Conservation (phyloP, 2,329 filamentous ascomycete genomes). For the Bimuria novae-zelandiae region DNA sequence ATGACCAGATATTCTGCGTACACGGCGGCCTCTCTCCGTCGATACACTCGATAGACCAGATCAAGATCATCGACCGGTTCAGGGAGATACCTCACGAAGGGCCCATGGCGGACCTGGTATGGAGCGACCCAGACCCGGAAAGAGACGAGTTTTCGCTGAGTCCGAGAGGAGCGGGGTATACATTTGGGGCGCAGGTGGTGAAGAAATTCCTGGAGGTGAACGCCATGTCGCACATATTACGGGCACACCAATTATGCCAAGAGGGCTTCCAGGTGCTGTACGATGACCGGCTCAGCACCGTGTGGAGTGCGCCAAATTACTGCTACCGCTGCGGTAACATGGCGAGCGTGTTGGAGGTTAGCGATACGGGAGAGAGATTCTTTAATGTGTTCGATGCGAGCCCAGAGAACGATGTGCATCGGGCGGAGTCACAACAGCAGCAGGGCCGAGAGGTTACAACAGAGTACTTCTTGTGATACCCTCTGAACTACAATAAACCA, state of each 20-base stretch:
- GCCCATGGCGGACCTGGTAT: constrained; percentile 98
- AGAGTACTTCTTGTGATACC: constrained; percentile 68
- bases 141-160: constrained; percentile 95
- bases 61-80: constrained; percentile 99
- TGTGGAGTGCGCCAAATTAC: constrained; percentile 83
- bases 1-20: constrained; percentile 98
- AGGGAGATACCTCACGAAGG: constrained; percentile 98
- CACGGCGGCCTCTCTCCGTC: constrained; percentile 76
- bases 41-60: constrained; percentile 98
- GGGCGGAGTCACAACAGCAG: constrained; percentile 76
- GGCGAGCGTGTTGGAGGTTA: constrained; percentile 95
- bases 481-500: constrained; percentile 9
- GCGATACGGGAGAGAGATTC: constrained; percentile 86
- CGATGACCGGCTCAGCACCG: constrained; percentile 90
- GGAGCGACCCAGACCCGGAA: constrained; percentile 97
- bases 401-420: constrained; percentile 90
- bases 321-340: constrained; percentile 96
- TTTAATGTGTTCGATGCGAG: constrained; percentile 99
- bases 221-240: constrained; percentile 94
- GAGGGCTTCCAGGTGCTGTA: constrained; percentile 98
- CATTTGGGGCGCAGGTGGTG: constrained; percentile 95
- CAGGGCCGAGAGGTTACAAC: constrained; percentile 73
- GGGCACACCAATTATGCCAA: constrained; percentile 97
- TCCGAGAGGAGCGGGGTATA: constrained; percentile 92
- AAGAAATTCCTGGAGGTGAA: constrained; percentile 98